A percentile compares a stretch with the other conserved stretches of the same genome.
Evolutionary conservation across 192 early-diverging fungal species (phyloP).

Genomic region (Rhizophagus sp.): DNA sequence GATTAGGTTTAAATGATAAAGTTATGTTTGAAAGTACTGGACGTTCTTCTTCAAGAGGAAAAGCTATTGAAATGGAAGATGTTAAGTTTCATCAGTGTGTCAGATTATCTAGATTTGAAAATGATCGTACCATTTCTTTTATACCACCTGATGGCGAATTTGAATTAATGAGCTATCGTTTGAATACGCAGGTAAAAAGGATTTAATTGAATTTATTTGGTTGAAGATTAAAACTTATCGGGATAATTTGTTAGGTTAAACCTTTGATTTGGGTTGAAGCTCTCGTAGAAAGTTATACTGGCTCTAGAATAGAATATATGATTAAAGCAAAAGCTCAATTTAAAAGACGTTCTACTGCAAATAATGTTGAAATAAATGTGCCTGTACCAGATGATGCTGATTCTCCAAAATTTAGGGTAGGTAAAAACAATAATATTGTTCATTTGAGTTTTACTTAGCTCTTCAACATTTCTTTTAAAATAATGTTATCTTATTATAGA

Average conservation of each 20-base stretch:
- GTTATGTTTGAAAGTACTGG: slow-evolving; percentile 93
- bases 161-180: slow-evolving; percentile 87
- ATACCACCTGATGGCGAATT: slow-evolving; percentile 92
- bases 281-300: slow-evolving; percentile 83
- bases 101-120: slow-evolving; percentile 82
- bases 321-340: slow-evolving; percentile 98
- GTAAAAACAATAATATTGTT: neutral
- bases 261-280: slow-evolving; percentile 87
- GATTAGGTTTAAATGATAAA: slow-evolving; percentile 87
- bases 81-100: slow-evolving; percentile 92
- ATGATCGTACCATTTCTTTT: slow-evolving; percentile 86
- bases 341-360: slow-evolving; percentile 95
- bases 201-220: neutral
- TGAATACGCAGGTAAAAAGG: slow-evolving; percentile 64
- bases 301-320: slow-evolving; percentile 93
- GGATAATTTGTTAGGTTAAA: slow-evolving; percentile 50
- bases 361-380: slow-evolving; percentile 96
- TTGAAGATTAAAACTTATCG: neutral
- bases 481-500: slow-evolving; percentile 41
- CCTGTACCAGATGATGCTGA: slow-evolving; percentile 99
- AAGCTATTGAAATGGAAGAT: slow-evolving; percentile 90
- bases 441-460: neutral
- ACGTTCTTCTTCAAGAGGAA: slow-evolving; percentile 62
- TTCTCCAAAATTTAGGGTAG: slow-evolving; percentile 91
- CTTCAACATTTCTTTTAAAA: neutral